phyloP scores from a whole-genome alignment of 495 filamentous ascomycete species.

The Clavariopsis aquatica region DNA sequence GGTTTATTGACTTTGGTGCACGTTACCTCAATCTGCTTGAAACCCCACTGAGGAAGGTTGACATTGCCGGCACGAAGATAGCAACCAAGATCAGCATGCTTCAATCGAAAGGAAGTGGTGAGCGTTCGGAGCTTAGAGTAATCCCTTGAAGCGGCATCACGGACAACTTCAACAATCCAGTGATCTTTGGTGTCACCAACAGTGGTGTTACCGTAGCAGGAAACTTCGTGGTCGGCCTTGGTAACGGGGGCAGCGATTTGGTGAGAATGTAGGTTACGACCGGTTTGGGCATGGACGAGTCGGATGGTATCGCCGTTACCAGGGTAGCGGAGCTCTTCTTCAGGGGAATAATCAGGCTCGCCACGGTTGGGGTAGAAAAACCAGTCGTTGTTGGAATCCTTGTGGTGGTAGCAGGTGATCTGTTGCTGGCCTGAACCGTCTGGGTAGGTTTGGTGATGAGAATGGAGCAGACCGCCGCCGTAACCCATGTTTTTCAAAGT shows the following conservation, averaged over 20 bases:
- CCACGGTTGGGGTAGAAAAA: constrained; percentile 92
- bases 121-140: constrained; percentile 84
- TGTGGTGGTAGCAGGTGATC: constrained; percentile 98
- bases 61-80: constrained; percentile 95
- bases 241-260: constrained; percentile 81
- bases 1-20: constrained; percentile 94
- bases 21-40: constrained; percentile 98
- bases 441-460: constrained; percentile 93
- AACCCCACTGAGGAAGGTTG: constrained; percentile 97
- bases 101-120: constrained; percentile 89
- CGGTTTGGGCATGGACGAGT: constrained; percentile 91
- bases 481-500: constrained; percentile 99
- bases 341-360: constrained; percentile 69
- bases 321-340: constrained; percentile 69
- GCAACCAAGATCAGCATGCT: constrained; percentile 79
- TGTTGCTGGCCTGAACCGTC: constrained; percentile 95
- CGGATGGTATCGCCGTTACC: constrained; percentile 78
- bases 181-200: constrained; percentile 98
- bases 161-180: constrained; percentile 90
- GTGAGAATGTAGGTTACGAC: constrained; percentile 95
- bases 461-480: constrained; percentile 95
- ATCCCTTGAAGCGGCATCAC: constrained; percentile 83
- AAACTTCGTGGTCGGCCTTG: constrained; percentile 90
- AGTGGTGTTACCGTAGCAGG: constrained; percentile 94
- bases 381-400: constrained; percentile 99